These are phyloP conservation scores for Xylariaceae sp. DNA, from an alignment of 2,329 filamentous ascomycete species.

Conservation along the genomic window DNA sequence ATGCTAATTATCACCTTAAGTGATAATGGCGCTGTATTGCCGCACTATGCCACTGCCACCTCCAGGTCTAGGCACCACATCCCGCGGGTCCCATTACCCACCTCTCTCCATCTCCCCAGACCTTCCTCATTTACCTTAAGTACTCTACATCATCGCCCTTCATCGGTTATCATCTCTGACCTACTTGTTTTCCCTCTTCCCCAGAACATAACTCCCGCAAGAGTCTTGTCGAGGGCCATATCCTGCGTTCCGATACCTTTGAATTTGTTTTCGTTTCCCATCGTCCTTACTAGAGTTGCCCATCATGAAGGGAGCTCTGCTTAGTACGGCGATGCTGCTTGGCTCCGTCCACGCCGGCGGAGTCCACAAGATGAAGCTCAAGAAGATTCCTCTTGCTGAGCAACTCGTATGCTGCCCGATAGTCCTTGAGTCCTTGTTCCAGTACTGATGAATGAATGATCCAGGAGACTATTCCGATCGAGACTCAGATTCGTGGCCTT, in stretches of 20 bases:
- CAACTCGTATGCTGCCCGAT: constrained; percentile 66
- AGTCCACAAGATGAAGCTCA: constrained; percentile 93
- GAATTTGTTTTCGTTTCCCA: constrained; percentile 10
- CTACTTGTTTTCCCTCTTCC: constrained; percentile 3
- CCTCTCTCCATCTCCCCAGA: constrained; percentile 8
- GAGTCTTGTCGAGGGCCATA: neutral
- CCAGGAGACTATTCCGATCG: constrained; percentile 71
- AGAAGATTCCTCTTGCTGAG: constrained; percentile 89
- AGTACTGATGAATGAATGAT: constrained; percentile 20
- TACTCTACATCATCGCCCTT: constrained; percentile 10
- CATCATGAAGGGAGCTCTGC: constrained; percentile 79
- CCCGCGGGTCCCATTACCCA: constrained; percentile 3
- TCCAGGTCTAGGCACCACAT: neutral
- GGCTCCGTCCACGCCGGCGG: constrained; percentile 71
- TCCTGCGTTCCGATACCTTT: neutral
- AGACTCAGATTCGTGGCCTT: constrained; percentile 73
- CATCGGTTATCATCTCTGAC: neutral
- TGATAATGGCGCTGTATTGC: neutral
- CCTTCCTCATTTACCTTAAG: constrained; percentile 9
- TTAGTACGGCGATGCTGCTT: constrained; percentile 74
- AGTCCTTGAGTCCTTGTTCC: neutral
- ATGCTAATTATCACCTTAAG: neutral
- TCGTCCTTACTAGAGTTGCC: constrained; percentile 29
- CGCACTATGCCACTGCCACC: neutral
- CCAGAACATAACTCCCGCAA: neutral